Conservation (phyloP, 225 moss, liverwort and hornwort species). For the Straminergon stramineum region DNA sequence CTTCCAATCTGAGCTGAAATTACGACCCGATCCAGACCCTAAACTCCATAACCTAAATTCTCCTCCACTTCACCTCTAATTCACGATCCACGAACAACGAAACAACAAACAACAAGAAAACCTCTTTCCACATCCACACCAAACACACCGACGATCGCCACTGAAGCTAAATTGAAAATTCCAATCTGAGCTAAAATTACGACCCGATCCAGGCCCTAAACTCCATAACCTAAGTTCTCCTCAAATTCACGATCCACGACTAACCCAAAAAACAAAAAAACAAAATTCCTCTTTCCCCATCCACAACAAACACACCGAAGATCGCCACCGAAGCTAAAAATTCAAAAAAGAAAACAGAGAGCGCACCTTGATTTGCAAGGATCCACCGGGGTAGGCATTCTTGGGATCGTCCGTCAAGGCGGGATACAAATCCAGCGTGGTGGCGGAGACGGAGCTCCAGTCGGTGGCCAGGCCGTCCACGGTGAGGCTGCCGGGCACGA, state of each 20-base stretch:
- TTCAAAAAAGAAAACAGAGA: not conserved
- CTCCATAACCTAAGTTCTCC: not conserved
- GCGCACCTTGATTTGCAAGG: constrained; percentile 64
- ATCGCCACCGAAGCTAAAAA: not conserved
- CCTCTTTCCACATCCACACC: not conserved
- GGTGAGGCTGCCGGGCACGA: constrained; percentile 67
- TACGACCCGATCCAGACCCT: not conserved
- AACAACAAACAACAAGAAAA: not conserved
- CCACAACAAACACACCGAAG: not conserved
- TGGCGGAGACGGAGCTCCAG: constrained; percentile 46
- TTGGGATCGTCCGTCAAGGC: constrained; percentile 51
- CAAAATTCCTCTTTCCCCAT: not conserved
- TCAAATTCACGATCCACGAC: not conserved
- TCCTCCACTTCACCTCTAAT: not conserved
- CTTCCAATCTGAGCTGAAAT: not conserved
- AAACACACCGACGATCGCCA: not conserved
- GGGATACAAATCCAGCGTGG: constrained; percentile 46
- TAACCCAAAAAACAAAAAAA: not conserved
- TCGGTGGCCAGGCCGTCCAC: constrained; percentile 64
- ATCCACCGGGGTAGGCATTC: constrained; percentile 49
- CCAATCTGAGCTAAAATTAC: not conserved
- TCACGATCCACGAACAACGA: not conserved
- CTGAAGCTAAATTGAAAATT: not conserved
- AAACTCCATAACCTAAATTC: not conserved
- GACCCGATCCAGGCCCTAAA: not conserved